These are phyloP conservation scores for Hyaloscypha bicolor DNA, from an alignment of 495 filamentous ascomycete genomes.

Conservation along the genomic window DNA sequence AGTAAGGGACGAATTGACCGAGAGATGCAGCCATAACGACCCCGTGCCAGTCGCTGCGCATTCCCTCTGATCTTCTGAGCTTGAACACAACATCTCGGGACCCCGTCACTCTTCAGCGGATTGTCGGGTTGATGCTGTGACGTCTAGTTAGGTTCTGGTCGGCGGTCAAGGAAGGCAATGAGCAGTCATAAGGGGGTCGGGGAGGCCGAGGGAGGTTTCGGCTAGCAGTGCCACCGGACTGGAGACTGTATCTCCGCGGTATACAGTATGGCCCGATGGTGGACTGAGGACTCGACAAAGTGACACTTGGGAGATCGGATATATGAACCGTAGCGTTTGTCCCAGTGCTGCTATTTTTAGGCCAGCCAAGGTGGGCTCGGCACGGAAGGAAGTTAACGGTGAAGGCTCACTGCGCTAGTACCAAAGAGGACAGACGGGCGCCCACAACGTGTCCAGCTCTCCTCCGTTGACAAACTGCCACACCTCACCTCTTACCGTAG, in stretches of 20 bases:
- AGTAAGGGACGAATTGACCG: background rate
- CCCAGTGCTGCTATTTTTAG: background rate
- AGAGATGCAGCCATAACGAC: background rate
- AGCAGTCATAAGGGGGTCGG: background rate
- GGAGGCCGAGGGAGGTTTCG: background rate
- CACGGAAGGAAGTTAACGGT: background rate
- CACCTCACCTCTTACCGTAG: background rate
- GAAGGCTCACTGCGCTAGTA: background rate
- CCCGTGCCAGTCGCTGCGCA: background rate
- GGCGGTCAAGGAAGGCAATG: background rate
- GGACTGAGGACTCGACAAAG: background rate
- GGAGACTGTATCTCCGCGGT: background rate
- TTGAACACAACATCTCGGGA: too few relatives aligned
- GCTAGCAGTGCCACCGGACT: background rate
- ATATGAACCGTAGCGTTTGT: background rate
- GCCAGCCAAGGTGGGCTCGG: background rate
- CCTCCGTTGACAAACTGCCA: background rate
- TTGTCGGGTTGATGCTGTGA: background rate
- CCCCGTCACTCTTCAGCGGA: too few relatives aligned
- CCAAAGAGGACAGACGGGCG: background rate
- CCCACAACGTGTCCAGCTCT: background rate
- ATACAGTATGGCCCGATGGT: background rate
- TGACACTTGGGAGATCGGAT: background rate
- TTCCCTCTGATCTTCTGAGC: too few relatives aligned
- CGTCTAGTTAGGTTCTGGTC: background rate